A percentile compares a stretch with the other conserved stretches of the same genome.
These are phyloP conservation scores for Plantago major DNA, from an alignment of 257 asterid species.

Conservation along the genomic window DNA sequence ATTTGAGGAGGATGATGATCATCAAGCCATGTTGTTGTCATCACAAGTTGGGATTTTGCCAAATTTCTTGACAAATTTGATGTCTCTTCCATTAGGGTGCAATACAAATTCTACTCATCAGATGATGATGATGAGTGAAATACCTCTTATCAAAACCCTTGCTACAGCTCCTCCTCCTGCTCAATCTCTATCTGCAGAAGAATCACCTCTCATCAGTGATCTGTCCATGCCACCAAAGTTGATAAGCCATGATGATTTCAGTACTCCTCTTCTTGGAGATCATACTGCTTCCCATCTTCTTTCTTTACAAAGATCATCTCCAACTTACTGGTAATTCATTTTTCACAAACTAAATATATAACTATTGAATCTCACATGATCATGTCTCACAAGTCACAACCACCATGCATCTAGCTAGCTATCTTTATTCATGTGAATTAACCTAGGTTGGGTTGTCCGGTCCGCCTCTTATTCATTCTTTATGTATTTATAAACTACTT, in stretches of 20 bases:
- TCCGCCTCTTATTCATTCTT: no score
- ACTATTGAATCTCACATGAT: not conserved
- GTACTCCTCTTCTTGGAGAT: conserved; percentile 31
- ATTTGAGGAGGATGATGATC: conserved; percentile 77
- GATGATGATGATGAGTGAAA: not conserved
- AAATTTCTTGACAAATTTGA: conserved; percentile 32
- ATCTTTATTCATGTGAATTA: no score
- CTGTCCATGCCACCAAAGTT: conserved; percentile 31
- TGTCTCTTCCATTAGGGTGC: conserved; percentile 35
- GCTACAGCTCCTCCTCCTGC: conserved; percentile 28
- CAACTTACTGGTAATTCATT: conserved; percentile 51
- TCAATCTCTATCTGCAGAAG: conserved; percentile 17
- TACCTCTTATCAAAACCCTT: conserved; percentile 46
- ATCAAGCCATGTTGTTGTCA: conserved; percentile 39
- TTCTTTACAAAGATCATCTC: conserved; percentile 53
- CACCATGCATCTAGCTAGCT: no score
- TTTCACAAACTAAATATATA: not conserved
- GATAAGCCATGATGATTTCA: conserved; percentile 36
- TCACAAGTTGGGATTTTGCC: conserved; percentile 59
- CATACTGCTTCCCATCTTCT: conserved; percentile 38
- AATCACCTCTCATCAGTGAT: conserved; percentile 19
- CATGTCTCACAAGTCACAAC: no score
- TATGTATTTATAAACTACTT: no score
- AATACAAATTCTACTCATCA: conserved; percentile 20
- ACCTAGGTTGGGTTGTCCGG: no score